Conservation (phyloP, 2,329 filamentous ascomycete species). For the Xylariaceae sp. region DNA sequence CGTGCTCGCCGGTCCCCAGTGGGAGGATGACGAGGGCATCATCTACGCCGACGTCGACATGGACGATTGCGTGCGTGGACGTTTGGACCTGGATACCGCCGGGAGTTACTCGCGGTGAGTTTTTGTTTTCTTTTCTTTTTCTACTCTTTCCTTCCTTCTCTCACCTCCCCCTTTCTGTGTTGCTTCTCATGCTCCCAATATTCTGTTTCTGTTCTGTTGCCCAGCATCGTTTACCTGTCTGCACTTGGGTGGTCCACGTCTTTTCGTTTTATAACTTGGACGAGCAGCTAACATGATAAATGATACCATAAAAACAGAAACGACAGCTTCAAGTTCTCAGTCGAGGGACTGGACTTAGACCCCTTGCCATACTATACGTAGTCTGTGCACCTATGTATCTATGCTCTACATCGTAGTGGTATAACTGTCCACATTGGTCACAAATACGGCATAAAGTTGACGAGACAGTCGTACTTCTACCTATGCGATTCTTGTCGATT, state of each 20-base stretch:
- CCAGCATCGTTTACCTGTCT: too few species aligned
- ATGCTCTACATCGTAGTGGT: too few species aligned
- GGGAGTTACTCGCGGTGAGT: slow-evolving; percentile 76
- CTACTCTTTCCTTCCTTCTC: slow-evolving; percentile 4
- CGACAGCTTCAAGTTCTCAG: slow-evolving; percentile 57
- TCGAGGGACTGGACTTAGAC: slow-evolving; percentile 52
- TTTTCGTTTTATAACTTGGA: too few species aligned
- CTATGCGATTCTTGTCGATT: too few species aligned
- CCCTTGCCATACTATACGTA: slow-evolving; percentile 46
- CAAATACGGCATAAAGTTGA: too few species aligned
- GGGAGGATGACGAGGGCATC: slow-evolving; percentile 69
- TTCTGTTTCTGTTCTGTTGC: too few species aligned
- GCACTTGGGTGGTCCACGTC: too few species aligned
- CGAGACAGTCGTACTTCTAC: too few species aligned
- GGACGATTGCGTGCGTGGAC: slow-evolving; percentile 76
- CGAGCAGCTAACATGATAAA: background rate
- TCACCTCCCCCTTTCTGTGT: too few species aligned
- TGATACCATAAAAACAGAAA: slow-evolving; percentile 34
- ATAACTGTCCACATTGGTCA: too few species aligned
- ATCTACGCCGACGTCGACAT: slow-evolving; percentile 74
- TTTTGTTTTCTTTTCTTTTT: background rate
- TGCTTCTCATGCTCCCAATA: too few species aligned
- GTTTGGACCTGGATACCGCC: slow-evolving; percentile 76
- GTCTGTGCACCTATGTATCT: too few species aligned
- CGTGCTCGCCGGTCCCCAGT: slow-evolving; percentile 74